A percentile compares a stretch with the other conserved stretches of the same genome.
These are phyloP conservation scores for Lenzites betulinus DNA, from an alignment of 768 basidiomycete genomes.

Conservation along the genomic window DNA sequence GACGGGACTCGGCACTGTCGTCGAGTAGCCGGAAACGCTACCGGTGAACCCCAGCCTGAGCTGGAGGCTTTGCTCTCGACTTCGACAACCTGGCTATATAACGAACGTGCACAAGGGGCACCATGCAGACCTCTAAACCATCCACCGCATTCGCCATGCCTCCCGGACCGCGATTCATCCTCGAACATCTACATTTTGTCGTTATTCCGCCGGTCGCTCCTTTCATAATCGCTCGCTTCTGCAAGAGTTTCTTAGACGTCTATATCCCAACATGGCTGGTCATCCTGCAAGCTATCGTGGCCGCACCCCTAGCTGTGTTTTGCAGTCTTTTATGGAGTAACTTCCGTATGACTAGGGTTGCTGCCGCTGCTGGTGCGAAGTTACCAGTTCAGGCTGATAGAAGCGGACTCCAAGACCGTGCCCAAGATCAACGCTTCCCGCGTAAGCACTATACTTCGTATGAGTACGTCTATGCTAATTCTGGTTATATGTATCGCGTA, in stretches of 20 bases:
- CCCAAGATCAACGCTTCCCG: not conserved
- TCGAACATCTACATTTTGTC: constrained; percentile 2
- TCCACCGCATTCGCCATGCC: constrained; percentile 1
- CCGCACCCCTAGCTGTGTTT: not conserved
- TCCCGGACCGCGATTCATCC: constrained; percentile 4
- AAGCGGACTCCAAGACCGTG: not conserved
- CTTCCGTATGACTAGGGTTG: not conserved
- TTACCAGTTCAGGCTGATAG: not conserved
- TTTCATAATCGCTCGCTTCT: not conserved
- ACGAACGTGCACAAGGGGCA: not conserved
- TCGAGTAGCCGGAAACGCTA: too few relatives aligned
- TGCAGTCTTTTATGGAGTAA: not conserved
- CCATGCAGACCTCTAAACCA: not conserved
- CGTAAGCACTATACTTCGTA: not conserved
- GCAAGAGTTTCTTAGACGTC: not conserved
- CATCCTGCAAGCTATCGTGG: not conserved
- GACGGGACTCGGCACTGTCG: too few relatives aligned
- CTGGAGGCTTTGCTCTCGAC: too few relatives aligned
- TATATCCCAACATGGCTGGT: not conserved
- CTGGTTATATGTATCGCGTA: not conserved
- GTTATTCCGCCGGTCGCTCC: not conserved
- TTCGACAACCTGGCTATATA: not conserved
- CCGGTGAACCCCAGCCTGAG: too few relatives aligned
- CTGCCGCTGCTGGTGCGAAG: constrained; percentile 5
- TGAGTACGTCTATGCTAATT: too few relatives aligned